Percentiles rank a stretch among this genome's conserved stretches.
These are phyloP conservation scores for Penicillium aurantiogriseum DNA, from an alignment of 2,329 filamentous ascomycete genomes.

Conservation along the genomic window DNA sequence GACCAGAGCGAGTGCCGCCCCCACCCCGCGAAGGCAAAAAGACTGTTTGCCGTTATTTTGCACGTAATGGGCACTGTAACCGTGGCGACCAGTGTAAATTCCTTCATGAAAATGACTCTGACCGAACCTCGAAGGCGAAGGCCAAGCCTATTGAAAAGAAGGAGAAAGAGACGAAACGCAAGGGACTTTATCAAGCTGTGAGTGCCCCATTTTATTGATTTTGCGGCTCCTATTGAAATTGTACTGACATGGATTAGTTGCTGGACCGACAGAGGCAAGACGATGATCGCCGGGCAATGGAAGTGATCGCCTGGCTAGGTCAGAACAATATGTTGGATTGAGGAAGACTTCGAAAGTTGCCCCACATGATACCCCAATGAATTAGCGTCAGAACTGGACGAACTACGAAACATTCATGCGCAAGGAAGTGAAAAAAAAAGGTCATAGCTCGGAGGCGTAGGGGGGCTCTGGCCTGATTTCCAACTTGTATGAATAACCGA, in stretches of 20 bases:
- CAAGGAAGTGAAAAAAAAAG: neutral
- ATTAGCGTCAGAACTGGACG: neutral
- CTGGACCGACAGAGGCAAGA: conserved; percentile 45
- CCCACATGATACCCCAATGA: conserved; percentile 8
- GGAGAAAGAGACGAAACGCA: conserved; percentile 30
- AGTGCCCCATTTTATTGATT: conserved; percentile 17
- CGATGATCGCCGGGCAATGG: conserved; percentile 42
- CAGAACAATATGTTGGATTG: conserved; percentile 26
- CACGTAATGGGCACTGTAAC: conserved; percentile 42
- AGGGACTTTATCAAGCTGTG: conserved; percentile 47
- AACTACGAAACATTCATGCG: neutral
- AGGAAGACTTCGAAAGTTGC: neutral
- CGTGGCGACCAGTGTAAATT: conserved; percentile 45
- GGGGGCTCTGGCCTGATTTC: conserved; percentile 5
- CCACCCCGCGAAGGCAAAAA: conserved; percentile 38
- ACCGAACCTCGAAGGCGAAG: conserved; percentile 31
- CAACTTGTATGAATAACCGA: neutral
- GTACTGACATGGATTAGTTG: conserved; percentile 31
- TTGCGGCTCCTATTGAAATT: neutral
- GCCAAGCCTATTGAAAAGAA: conserved; percentile 23
- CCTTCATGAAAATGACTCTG: conserved; percentile 37
- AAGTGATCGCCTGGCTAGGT: conserved; percentile 44
- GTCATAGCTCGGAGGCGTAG: conserved; percentile 4
- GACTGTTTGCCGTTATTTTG: conserved; percentile 42
- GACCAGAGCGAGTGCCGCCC: conserved; percentile 41